Evolutionary conservation across 768 basidiomycete genomes (phyloP), one percentile per base, ranked within the genome.

Genomic region (Boletus tylopilopsis): DNA sequence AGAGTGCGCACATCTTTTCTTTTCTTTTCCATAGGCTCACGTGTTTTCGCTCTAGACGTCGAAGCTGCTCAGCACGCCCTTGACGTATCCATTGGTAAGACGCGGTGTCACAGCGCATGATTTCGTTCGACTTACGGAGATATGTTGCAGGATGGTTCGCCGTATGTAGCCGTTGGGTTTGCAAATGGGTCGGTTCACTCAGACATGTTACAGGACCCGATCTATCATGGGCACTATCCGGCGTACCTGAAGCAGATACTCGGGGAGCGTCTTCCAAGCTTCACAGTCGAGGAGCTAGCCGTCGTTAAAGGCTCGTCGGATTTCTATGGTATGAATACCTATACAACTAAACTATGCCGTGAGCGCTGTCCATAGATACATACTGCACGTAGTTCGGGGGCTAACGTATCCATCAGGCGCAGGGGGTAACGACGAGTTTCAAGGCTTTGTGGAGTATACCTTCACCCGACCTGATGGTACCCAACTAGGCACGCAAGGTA

Each of bases 271-370:
- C 75, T 85, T 38, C 79, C 80, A 0, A 72, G 73, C 36, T 82
- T 80, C 58, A 80, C 81, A 1, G 59, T 71, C 7, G 81, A 80
- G 27, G 82, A 87, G 55, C 60, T 76, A 52, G 69, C 68, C 0
- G 58, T 85, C 29, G 80, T 85, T 33, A 77, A 79, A 45, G 80
- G 78, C 38, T 85, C 81, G 2, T 82, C 82, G 2, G 84, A 84
- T 61, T 86, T 85, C 64, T 85, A 84, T 60, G 84, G 83, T 27
- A 79, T 85, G 77, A 85, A 85, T 64, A 83, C 84, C 0, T 85
- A 86, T 61, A 83, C 83, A 5, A 85, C 81, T 11, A 80, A 82
- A 55, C 72, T 85, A 40, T 76, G 75, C 64, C 72, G 82, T 82
- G 38, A 57, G 79, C 66, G 39, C 27, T 27, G 42, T 21, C 1